Evolutionary conservation across 148 eudicot genomes (phyloP).

Genomic region (Hydrangea macrophylla): DNA sequence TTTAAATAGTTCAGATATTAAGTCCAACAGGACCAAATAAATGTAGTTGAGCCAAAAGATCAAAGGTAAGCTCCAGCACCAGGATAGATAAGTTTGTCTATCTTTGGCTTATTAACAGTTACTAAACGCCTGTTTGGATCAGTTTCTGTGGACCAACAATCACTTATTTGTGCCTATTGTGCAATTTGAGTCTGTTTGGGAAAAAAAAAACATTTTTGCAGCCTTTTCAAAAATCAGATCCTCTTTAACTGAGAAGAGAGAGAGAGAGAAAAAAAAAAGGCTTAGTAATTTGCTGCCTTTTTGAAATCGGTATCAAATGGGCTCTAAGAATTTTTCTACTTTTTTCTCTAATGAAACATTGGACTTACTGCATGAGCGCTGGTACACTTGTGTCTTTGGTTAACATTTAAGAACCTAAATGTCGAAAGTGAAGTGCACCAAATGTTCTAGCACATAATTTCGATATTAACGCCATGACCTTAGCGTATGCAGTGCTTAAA

Average conservation of each 20-base stretch:
- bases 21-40: neutral
- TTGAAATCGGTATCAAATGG: neutral
- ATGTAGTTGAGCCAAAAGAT: constrained; percentile 2
- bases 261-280: too few species aligned
- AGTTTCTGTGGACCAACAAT: too few species aligned
- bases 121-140: neutral
- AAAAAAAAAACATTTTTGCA: neutral
- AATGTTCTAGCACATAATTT: neutral
- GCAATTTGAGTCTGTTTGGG: neutral
- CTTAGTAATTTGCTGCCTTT: too few species aligned
- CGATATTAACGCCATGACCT: neutral
- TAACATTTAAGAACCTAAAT: too few species aligned
- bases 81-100: neutral
- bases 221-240: neutral
- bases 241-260: too few species aligned
- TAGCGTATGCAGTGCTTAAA: neutral
- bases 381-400: too few species aligned
- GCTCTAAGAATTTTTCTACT: neutral
- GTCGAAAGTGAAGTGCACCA: too few species aligned
- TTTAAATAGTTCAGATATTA: neutral
- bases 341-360: neutral
- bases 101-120: neutral
- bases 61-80: neutral
- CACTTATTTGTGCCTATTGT: too few species aligned
- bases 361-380: too few species aligned